Evolutionary conservation across 495 filamentous ascomycete genomes (phyloP).

Genomic region (Penicillium coffeae): DNA sequence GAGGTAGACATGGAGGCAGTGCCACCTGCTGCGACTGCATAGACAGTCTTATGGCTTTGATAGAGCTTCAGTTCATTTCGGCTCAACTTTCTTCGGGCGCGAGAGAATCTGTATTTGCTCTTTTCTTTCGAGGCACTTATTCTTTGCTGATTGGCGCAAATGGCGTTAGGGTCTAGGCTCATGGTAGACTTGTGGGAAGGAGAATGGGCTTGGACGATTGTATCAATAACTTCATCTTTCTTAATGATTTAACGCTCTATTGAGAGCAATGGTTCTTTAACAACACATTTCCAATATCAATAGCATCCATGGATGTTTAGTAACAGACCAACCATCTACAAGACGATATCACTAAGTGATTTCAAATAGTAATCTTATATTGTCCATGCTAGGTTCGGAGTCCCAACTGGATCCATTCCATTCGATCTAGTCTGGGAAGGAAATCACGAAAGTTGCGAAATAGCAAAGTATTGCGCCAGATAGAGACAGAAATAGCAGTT

Average conservation of each 20-base stretch:
- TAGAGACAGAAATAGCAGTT: conserved; percentile 17
- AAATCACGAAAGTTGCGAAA: conserved; percentile 11
- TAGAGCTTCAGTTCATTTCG: neutral
- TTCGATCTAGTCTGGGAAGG: conserved; percentile 14
- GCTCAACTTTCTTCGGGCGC: neutral
- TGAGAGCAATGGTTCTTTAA: neutral
- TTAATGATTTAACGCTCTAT: neutral
- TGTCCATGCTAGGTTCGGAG: neutral
- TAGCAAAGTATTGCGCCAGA: conserved; percentile 15
- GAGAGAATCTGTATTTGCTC: neutral
- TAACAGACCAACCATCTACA: no score
- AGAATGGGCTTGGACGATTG: neutral
- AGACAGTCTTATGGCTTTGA: neutral
- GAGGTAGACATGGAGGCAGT: conserved; percentile 11
- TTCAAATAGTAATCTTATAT: no score
- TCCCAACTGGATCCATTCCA: conserved; percentile 6
- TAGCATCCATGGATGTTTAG: no score
- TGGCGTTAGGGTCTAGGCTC: neutral
- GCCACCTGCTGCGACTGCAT: neutral
- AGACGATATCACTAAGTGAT: no score
- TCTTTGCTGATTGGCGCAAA: neutral
- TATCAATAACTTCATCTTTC: neutral
- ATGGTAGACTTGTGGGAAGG: neutral
- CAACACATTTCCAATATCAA: no score
- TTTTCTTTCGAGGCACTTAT: no score